Percentiles rank a stretch among this genome's conserved stretches.
phyloP scores from a whole-genome alignment of 2,329 filamentous ascomycete species.

The Paecilomyces fulvus region DNA sequence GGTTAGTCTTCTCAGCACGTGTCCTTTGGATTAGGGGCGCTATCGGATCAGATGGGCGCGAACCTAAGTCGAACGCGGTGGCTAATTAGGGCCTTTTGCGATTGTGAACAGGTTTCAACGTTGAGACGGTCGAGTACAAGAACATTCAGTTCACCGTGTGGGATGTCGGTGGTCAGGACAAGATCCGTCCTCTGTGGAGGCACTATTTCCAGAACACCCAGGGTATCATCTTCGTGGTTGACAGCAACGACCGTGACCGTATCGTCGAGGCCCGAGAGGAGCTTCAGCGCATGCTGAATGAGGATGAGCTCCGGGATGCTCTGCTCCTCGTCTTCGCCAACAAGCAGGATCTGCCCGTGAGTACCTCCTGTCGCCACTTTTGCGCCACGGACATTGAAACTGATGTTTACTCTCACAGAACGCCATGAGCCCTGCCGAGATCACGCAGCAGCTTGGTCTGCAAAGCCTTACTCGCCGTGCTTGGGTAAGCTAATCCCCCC shows the following conservation, averaged over 20 bases:
- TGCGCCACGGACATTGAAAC: constrained; percentile 10
- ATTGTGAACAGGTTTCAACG: constrained; percentile 75
- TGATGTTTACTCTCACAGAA: constrained; percentile 54
- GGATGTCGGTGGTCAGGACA: constrained; percentile 99
- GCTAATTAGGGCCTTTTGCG: constrained; percentile 3
- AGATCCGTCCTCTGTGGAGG: constrained; percentile 98
- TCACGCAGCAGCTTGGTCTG: constrained; percentile 99
- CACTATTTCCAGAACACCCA: constrained; percentile 99
- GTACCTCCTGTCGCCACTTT: constrained; percentile 23
- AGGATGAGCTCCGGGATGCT: constrained; percentile 96
- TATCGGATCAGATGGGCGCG: not conserved
- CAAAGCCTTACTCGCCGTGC: constrained; percentile 97
- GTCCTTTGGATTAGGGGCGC: not conserved
- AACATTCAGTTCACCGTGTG: constrained; percentile 99
- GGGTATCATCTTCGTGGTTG: constrained; percentile 99
- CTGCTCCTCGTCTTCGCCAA: constrained; percentile 97
- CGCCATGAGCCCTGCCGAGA: constrained; percentile 99
- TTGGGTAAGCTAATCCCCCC: constrained; percentile 66
- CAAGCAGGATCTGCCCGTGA: constrained; percentile 97
- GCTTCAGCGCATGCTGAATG: constrained; percentile 96
- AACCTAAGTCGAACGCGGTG: not conserved
- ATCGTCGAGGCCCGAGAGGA: constrained; percentile 95
- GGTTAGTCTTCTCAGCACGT: constrained; percentile 49
- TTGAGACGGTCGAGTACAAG: constrained; percentile 99
- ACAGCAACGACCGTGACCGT: constrained; percentile 97